Conservation (phyloP, 2,329 filamentous ascomycete genomes). For the Botrytis elliptica region DNA sequence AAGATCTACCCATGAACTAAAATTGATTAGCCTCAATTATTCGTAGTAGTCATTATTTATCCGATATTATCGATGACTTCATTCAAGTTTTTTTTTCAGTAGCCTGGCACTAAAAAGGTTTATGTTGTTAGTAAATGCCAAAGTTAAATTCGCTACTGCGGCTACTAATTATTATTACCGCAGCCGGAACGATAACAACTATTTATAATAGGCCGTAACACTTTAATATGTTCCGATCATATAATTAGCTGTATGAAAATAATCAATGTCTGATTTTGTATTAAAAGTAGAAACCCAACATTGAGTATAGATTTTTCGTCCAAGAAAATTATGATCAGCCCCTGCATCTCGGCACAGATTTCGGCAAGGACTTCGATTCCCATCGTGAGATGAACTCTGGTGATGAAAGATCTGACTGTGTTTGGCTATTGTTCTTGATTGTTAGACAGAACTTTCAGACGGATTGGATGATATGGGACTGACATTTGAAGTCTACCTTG, state of each 20-base stretch:
- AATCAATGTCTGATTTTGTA: not conserved
- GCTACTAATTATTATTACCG: not conserved
- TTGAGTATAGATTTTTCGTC: too few relatives aligned
- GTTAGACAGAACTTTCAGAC: too few relatives aligned
- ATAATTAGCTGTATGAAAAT: not conserved
- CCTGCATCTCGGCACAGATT: not conserved
- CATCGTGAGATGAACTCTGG: not conserved
- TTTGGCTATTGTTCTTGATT: too few relatives aligned
- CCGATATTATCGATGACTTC: not conserved
- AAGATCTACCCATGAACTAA: too few relatives aligned
- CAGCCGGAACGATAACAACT: not conserved
- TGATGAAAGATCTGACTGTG: not conserved
- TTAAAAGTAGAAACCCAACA: not conserved
- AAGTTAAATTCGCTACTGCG: not conserved
- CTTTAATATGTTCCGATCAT: fast-evolving
- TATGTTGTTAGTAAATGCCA: not conserved
- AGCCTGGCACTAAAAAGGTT: not conserved
- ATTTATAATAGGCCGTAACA: not conserved
- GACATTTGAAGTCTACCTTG: too few relatives aligned
- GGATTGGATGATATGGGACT: too few relatives aligned
- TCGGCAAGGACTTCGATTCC: not conserved
- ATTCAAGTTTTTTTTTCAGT: not conserved
- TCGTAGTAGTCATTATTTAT: not conserved
- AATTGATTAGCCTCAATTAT: not conserved
- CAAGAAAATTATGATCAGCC: not conserved